Base-by-base conservation (phyloP, 164 flowering plant species). In the Nymphaea thermarum region DNA sequence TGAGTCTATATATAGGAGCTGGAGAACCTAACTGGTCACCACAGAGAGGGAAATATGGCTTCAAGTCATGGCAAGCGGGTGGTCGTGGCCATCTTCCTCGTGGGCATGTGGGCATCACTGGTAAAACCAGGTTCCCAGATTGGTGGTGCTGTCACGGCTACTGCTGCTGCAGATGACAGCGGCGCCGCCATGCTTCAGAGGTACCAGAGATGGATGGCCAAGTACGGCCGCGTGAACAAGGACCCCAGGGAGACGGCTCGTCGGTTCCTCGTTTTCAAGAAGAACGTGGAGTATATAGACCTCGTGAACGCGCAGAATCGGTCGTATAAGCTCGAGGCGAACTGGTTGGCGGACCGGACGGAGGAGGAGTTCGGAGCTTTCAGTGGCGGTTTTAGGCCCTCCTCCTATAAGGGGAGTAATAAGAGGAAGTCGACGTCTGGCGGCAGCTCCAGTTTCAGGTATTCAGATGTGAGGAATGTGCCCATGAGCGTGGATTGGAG, bases 181-280 rank as follows among this genome's bases (percentile, higher is more conserved):
- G 68, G 57, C 10, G 15, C 61, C 2, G 42, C 73, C 62, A 63
- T 68, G 70, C 3, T 10, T 1, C 65, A 68, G 25, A 75, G 68
- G 65, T 73, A 68, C n/a, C 62, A 71, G 63, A 62, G 68, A 8
- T 75, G 77, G 77, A 71, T 75, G 74, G 55, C 60, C 41, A 65
- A 41, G 2, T 59, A 68, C 15, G 68, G 72, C 10, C 71, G 71
- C 6, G 62, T 59, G 3, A 68, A 75, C 68, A 66, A 62, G 61
- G 60, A 72, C 12, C 36, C 53, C 0, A 62, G 55, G 3, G 78
- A 72, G 72, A 69, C 68, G 51, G 75, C 63, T 41, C 67, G 4
- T 43, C 76, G 80, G 11, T 76, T 73, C 65, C 41, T 72, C 44
- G 75, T 77, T 65, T 81, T 81, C 76, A 71, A 69, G 74, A 62